Base-by-base conservation (phyloP, 768 basidiomycete genomes). In the Lactarius evosmus region DNA sequence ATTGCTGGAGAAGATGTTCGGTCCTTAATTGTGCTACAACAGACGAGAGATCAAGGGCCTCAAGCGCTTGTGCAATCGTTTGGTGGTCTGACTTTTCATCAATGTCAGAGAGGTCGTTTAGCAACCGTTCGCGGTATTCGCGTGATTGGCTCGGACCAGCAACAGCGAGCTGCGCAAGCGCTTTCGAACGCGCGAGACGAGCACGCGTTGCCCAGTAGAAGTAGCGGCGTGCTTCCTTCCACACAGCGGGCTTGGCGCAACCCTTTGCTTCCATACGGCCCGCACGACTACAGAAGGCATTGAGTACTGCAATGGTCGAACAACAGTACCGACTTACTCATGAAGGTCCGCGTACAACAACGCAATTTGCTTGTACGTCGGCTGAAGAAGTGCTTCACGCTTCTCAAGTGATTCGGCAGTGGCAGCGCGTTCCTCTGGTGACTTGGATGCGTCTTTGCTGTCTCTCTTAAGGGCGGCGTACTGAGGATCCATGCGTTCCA, bases 261-360 rank as follows among this genome's bases (percentile, higher is more conserved):
- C 93, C 94, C 78, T 98, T 98, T 30, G 95, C 95, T 76, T 97
- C 93, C 95, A 97, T 96, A 53, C 95, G 93, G 54, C 95, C 95
- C 51, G 85, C 83, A 54, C 95, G 93, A 76, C 95, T 96, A 71
- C 62, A 65, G 22, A 52, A 41, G 57, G 14, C 30, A 30, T 55
- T 34, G 60, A 49, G 59, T 34, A 7, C 34, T n/a, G 56, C 41
- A 27, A 61, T 36, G 49, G 46, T 7, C 16, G 60, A 16, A 32
- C 14, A 29, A 38, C 12, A 34, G 41, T 25, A 9, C 8, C 25
- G 29, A 61, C 92, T 72, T 75, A 94, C 92, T 97, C 95, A 72
- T 96, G 97, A 66, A 97, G 86, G 76, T 99, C 97, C 34, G 95
- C 95, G 72, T 98, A 98, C 33, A 95, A 81, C 64, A 98, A 75